Evolutionary conservation across 495 filamentous ascomycete genomes (phyloP).

Genomic region (Lophiostoma macrostomum): DNA sequence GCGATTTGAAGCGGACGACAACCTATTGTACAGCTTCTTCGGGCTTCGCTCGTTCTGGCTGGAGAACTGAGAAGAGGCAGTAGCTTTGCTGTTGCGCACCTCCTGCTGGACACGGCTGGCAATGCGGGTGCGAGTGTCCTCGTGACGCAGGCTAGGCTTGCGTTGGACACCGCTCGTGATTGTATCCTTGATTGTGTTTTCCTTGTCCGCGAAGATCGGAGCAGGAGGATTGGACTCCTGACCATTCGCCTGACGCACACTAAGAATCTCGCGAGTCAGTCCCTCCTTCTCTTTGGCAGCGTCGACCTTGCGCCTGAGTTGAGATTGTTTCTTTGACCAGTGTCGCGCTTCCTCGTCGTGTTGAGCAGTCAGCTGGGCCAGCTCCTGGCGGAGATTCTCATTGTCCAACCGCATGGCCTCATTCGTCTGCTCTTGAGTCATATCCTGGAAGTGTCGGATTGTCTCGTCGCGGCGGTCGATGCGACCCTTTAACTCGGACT

Average conservation of each 20-base stretch:
- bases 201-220: slow-evolving; percentile 4
- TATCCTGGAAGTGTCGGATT: slow-evolving; percentile 30
- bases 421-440: slow-evolving; percentile 29
- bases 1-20: slow-evolving; percentile 6
- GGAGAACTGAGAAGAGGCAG: slow-evolving; percentile 9
- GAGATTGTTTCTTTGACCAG: slow-evolving; percentile 29
- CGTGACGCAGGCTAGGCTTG: slow-evolving; percentile 15
- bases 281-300: slow-evolving; percentile 25
- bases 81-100: slow-evolving; percentile 30
- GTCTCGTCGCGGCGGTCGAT: slow-evolving; percentile 32
- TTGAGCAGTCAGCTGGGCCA: slow-evolving; percentile 28
- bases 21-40: slow-evolving; percentile 7
- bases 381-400: slow-evolving; percentile 29
- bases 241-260: slow-evolving; percentile 18
- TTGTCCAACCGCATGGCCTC: slow-evolving; percentile 30
- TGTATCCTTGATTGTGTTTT: slow-evolving; percentile 6
- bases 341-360: slow-evolving; percentile 29
- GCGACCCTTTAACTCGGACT: slow-evolving; percentile 17
- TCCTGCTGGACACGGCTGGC: slow-evolving; percentile 33
- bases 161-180: neutral
- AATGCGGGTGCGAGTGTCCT: slow-evolving; percentile 35
- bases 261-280: slow-evolving; percentile 29
- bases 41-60: slow-evolving; percentile 5
- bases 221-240: neutral
- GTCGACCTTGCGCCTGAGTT: slow-evolving; percentile 28